These are phyloP conservation scores for Naegleria gruberi DNA, from an alignment of 208 protist species.

Conservation along the genomic window DNA sequence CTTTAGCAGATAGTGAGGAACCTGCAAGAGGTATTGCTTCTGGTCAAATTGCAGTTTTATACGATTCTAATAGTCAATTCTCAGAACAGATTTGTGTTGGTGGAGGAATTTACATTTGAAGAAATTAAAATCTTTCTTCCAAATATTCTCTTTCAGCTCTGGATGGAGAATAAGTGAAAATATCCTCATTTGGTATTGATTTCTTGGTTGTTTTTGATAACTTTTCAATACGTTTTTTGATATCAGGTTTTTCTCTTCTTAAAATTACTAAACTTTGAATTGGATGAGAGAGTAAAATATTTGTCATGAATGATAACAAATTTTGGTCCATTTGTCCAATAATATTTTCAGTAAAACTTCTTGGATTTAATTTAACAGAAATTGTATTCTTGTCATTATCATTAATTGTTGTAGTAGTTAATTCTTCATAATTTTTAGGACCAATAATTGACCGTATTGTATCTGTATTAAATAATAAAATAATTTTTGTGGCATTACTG, in stretches of 20 bases:
- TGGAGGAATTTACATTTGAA: not conserved
- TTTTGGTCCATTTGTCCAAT: not conserved
- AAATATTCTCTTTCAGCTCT: not conserved
- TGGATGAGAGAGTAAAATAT: not conserved
- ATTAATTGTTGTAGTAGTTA: not conserved
- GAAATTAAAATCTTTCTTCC: not conserved
- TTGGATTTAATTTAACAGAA: not conserved
- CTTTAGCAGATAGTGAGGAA: not conserved
- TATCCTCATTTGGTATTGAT: not conserved
- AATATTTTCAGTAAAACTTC: not conserved
- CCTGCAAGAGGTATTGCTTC: not conserved
- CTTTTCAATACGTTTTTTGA: not conserved
- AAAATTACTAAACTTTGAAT: not conserved
- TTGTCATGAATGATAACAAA: not conserved
- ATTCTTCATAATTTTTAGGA: not conserved
- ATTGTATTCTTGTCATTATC: not conserved
- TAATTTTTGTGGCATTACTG: not conserved
- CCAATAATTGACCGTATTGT: not conserved
- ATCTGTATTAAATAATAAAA: not conserved
- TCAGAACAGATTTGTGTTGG: not conserved
- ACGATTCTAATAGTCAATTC: not conserved
- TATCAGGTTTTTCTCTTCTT: not conserved
- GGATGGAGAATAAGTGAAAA: not conserved
- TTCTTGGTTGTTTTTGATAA: not conserved
- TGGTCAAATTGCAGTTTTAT: not conserved